A percentile compares a stretch with the other conserved stretches of the same genome.
phyloP scores from a whole-genome alignment of 306 rosid species.

The Vicia faba region DNA sequence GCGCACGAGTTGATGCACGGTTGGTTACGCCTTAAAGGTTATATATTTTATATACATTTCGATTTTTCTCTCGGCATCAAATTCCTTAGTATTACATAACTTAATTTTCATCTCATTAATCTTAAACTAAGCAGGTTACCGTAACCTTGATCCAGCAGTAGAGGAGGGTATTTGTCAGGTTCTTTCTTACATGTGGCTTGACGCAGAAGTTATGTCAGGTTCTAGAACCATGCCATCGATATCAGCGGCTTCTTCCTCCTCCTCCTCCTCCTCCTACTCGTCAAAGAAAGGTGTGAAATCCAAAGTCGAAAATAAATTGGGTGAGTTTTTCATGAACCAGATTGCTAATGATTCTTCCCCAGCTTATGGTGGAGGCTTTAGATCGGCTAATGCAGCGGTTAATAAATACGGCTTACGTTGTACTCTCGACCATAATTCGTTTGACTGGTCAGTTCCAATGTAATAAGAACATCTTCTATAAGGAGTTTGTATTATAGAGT shows the following conservation, averaged over 20 bases:
- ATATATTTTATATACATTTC: too few species aligned
- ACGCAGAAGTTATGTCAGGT: conserved; percentile 81
- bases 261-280: conserved; percentile 43
- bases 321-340: conserved; percentile 86
- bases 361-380: conserved; percentile 87
- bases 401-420: conserved; percentile 65
- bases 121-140: too few species aligned
- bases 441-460: conserved; percentile 68
- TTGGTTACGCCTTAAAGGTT: conserved; percentile 98
- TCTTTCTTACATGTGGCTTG: conserved; percentile 96
- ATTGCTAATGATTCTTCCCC: conserved; percentile 79
- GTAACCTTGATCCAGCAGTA: conserved; percentile 68
- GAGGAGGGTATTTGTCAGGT: conserved; percentile 98
- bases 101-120: too few species aligned
- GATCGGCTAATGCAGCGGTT: conserved; percentile 81
- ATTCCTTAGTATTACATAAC: too few species aligned
- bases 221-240: conserved; percentile 62
- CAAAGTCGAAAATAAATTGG: conserved; percentile 64
- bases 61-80: too few species aligned
- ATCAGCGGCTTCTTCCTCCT: conserved; percentile 47
- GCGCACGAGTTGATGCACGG: conserved; percentile 99
- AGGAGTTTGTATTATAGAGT: conserved; percentile 21
- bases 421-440: conserved; percentile 77
- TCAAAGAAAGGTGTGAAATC: conserved; percentile 84
- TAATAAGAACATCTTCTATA: conserved; percentile 33